These are phyloP conservation scores for Borovskyia barvae DNA, from an alignment of 208 protist genomes.

Conservation along the genomic window DNA sequence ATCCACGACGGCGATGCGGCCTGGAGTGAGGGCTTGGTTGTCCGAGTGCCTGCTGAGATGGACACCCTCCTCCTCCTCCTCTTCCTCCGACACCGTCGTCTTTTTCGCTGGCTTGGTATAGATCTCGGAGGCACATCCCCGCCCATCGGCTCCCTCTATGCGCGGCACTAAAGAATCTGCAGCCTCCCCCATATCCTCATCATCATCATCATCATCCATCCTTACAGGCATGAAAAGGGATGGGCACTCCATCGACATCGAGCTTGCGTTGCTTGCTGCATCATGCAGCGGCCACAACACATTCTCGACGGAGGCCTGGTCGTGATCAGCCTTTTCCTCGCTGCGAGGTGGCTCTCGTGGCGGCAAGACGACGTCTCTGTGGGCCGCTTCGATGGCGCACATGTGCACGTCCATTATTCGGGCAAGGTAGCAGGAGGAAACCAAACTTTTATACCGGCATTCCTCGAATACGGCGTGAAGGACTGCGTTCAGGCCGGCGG, in stretches of 20 bases:
- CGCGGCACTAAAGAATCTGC: too few species aligned
- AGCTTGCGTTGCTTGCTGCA: not conserved
- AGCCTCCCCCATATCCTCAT: too few species aligned
- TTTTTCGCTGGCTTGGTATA: not conserved
- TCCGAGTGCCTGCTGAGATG: not conserved
- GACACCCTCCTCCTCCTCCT: not conserved
- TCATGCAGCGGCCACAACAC: not conserved
- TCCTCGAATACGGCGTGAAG: conserved; percentile 14
- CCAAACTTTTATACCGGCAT: conserved; percentile 13
- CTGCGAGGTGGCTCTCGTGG: not conserved
- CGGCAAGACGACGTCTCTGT: not conserved
- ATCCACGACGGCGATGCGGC: not conserved
- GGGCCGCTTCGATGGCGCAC: conserved; percentile 5
- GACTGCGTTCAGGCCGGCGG: conserved; percentile 1
- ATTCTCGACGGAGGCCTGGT: not conserved
- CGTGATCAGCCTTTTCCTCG: not conserved
- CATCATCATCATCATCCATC: conserved; percentile 2
- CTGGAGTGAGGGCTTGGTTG: not conserved
- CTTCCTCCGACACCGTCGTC: not conserved
- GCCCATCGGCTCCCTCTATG: not conserved
- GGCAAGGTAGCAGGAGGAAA: not conserved
- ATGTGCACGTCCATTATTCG: conserved; percentile 8
- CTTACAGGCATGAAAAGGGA: conserved; percentile 9
- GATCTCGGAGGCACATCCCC: not conserved
- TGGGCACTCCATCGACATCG: not conserved